Percentiles rank a stretch among this genome's conserved stretches.
These are phyloP conservation scores for Thelonectria discophora DNA, from an alignment of 2,329 filamentous ascomycete species.

Conservation along the genomic window DNA sequence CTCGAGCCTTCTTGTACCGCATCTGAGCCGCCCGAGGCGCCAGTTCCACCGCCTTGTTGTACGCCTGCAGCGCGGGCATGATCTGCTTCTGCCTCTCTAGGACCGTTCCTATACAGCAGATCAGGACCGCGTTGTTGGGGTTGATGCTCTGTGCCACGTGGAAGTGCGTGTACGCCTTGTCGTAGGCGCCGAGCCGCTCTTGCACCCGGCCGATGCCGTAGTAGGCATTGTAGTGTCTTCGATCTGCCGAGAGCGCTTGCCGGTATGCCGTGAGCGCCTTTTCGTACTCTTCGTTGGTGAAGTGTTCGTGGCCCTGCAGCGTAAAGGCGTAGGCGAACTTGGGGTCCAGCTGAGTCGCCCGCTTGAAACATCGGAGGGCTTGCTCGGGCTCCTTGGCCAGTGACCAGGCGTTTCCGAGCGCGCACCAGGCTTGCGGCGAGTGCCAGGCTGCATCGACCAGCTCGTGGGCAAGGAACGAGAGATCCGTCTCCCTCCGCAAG, in stretches of 20 bases:
- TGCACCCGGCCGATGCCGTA: conserved; percentile 88
- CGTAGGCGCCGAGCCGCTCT: conserved; percentile 88
- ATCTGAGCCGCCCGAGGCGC: conserved; percentile 84
- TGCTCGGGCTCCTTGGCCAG: conserved; percentile 92
- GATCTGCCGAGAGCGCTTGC: conserved; percentile 84
- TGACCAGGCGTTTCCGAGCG: conserved; percentile 93
- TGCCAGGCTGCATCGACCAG: conserved; percentile 87
- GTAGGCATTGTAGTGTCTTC: conserved; percentile 97
- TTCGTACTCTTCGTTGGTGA: conserved; percentile 96
- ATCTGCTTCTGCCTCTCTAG: conserved; percentile 89
- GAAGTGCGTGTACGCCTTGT: conserved; percentile 92
- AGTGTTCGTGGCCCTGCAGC: conserved; percentile 93
- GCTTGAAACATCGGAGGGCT: conserved; percentile 91
- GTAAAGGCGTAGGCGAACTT: conserved; percentile 96
- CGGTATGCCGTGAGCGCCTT: conserved; percentile 91
- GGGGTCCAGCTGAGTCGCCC: conserved; percentile 88
- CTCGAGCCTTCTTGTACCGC: conserved; percentile 91
- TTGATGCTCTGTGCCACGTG: conserved; percentile 89
- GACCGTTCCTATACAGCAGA: conserved; percentile 91
- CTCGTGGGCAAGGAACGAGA: conserved; percentile 92
- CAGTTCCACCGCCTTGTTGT: conserved; percentile 82
- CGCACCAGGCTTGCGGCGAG: conserved; percentile 95
- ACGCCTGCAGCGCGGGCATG: conserved; percentile 80
- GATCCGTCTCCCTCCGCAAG: conserved; percentile 87
- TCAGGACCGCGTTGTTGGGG: conserved; percentile 89